phyloP scores from a whole-genome alignment of 129 eudicot species.

The Pulicaria dysenterica region DNA sequence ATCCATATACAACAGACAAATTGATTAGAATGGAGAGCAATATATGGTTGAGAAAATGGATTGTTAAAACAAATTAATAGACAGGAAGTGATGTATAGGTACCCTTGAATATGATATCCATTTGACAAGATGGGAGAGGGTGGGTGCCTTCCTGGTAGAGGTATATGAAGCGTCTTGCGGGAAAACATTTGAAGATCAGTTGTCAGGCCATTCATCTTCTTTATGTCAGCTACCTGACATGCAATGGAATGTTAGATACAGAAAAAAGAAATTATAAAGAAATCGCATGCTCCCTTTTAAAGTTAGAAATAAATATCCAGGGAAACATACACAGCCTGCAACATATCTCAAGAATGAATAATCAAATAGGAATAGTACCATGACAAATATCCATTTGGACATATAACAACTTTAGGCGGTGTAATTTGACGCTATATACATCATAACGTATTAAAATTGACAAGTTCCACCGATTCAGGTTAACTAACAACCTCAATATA shows the following conservation, averaged over 20 bases:
- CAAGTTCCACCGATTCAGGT: neutral
- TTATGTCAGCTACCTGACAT: constrained; percentile 81
- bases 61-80: constrained; percentile 13
- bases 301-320: constrained; percentile 1
- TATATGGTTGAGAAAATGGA: constrained; percentile 11
- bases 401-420: neutral
- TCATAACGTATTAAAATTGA: neutral
- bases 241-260: constrained; percentile 19
- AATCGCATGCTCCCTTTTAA: neutral
- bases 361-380: neutral
- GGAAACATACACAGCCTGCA: no score
- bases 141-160: constrained; percentile 93
- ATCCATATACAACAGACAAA: constrained; percentile 1
- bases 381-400: neutral
- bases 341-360: neutral
- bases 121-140: constrained; percentile 73
- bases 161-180: constrained; percentile 82
- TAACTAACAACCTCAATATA: constrained; percentile 10
- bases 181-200: constrained; percentile 97
- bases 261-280: neutral
- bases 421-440: constrained; percentile 1
- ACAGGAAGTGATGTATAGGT: constrained; percentile 13
- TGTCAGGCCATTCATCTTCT: constrained; percentile 76
- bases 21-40: constrained; percentile 19
- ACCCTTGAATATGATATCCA: constrained; percentile 59